A percentile compares a stretch with the other conserved stretches of the same genome.
phyloP scores from a whole-genome alignment of 2,329 filamentous ascomycete species.

The Neonectria punicea region DNA sequence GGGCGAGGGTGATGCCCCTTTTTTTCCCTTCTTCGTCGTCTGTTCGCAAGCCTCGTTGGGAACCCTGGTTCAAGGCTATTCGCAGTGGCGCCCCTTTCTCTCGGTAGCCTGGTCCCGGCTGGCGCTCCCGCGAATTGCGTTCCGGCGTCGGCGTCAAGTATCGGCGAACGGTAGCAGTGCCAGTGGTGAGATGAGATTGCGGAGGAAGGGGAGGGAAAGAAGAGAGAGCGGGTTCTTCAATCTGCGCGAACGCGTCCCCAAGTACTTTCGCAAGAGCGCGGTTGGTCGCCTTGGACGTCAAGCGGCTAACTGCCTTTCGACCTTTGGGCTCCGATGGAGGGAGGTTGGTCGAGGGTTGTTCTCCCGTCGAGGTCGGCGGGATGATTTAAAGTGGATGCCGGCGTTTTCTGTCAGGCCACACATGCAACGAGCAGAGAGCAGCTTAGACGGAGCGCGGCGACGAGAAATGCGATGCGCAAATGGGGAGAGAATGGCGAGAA shows the following conservation, averaged over 20 bases:
- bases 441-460: background rate
- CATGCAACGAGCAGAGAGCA: conserved; percentile 6
- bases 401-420: conserved; percentile 26
- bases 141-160: conserved; percentile 1
- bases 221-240: background rate
- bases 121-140: conserved; percentile 6
- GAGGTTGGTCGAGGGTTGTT: background rate
- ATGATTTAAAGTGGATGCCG: conserved; percentile 19
- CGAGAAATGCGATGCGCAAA: background rate
- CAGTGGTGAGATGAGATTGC: conserved; percentile 1
- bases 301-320: conserved; percentile 8
- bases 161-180: background rate
- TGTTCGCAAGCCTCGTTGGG: background rate
- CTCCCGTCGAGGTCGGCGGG: background rate
- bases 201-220: background rate
- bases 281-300: background rate
- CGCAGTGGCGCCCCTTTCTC: conserved; percentile 1
- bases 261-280: background rate
- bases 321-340: conserved; percentile 12
- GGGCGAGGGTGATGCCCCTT: conserved; percentile 4
- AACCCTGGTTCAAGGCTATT: background rate
- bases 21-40: background rate
- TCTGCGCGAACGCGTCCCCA: background rate
- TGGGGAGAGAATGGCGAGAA: conserved; percentile 8
- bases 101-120: background rate